Percentiles rank a stretch among this genome's conserved stretches.
phyloP scores from a whole-genome alignment of 2,329 filamentous ascomycete genomes.

The Akanthomyces lecanii region DNA sequence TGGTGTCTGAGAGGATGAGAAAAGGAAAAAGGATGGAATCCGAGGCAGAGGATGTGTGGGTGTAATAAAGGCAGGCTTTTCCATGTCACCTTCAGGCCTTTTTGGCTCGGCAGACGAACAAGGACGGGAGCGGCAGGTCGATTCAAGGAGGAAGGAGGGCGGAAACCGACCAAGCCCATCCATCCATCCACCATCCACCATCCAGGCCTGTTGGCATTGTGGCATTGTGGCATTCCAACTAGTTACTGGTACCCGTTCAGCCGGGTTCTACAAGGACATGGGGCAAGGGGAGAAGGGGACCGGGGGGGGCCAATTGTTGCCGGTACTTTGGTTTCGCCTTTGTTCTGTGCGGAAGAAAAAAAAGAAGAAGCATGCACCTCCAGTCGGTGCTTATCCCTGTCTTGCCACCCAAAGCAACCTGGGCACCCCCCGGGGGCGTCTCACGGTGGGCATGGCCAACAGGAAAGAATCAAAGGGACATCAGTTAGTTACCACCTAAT shows the following conservation, averaged over 20 bases:
- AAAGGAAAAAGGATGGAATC: background rate
- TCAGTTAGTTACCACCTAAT: background rate
- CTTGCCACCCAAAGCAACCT: background rate
- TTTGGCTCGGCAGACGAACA: constrained; percentile 1
- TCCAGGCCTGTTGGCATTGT: background rate
- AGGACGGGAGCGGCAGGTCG: background rate
- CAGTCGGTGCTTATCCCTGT: background rate
- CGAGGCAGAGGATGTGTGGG: background rate
- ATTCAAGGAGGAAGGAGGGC: constrained; percentile 7
- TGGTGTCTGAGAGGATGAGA: background rate
- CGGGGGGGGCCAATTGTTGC: background rate
- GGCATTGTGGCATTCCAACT: too few relatives aligned
- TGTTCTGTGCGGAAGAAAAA: background rate
- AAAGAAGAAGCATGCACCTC: background rate
- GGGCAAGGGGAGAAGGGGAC: background rate
- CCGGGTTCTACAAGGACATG: constrained; percentile 7
- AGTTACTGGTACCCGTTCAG: background rate
- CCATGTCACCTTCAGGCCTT: background rate
- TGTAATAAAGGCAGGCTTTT: background rate
- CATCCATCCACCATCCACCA: too few relatives aligned
- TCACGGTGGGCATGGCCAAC: background rate
- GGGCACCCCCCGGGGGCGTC: background rate
- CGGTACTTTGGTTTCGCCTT: background rate
- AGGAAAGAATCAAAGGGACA: background rate
- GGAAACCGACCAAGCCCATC: background rate